Conservation (phyloP, 1,139 yeast species). For the Candida albicans region DNA sequence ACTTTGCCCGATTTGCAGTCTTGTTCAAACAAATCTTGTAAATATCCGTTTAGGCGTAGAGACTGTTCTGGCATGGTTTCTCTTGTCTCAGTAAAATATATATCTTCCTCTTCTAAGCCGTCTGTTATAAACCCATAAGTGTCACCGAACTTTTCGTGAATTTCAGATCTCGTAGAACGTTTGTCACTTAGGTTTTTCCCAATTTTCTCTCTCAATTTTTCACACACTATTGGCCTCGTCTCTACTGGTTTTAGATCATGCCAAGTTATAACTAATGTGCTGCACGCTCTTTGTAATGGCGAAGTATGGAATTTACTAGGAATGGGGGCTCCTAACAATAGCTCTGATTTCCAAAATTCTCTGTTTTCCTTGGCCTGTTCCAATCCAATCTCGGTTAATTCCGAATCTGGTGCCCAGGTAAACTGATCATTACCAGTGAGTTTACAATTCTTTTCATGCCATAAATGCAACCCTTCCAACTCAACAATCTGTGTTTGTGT, state of each 20-base stretch:
- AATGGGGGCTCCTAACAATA: slow-evolving; percentile 51
- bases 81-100: slow-evolving; percentile 57
- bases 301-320: slow-evolving; percentile 61
- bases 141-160: slow-evolving; percentile 15
- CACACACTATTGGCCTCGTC: slow-evolving; percentile 42
- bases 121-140: slow-evolving; percentile 41
- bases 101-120: slow-evolving; percentile 45
- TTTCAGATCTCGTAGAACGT: slow-evolving; percentile 15
- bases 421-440: slow-evolving; percentile 54
- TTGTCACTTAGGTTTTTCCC: slow-evolving; percentile 67
- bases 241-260: slow-evolving; percentile 12
- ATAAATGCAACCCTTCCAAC: slow-evolving; percentile 47
- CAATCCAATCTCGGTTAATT: slow-evolving; percentile 58
- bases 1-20: slow-evolving; percentile 14
- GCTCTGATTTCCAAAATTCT: slow-evolving; percentile 46
- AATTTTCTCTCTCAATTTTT: slow-evolving; percentile 56
- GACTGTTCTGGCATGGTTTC: slow-evolving; percentile 45
- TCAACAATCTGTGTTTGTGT: slow-evolving; percentile 62
- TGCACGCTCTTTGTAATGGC: slow-evolving; percentile 68
- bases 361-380: slow-evolving; percentile 47
- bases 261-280: slow-evolving; percentile 65
- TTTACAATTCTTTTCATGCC: slow-evolving; percentile 62
- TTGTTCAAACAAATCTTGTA: slow-evolving; percentile 43
- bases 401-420: slow-evolving; percentile 68
- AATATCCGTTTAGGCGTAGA: slow-evolving; percentile 47